Percentiles rank a stretch among this genome's conserved stretches.
Evolutionary conservation across 495 filamentous ascomycete genomes (phyloP).

Genomic region (Neohortaea acidophila): DNA sequence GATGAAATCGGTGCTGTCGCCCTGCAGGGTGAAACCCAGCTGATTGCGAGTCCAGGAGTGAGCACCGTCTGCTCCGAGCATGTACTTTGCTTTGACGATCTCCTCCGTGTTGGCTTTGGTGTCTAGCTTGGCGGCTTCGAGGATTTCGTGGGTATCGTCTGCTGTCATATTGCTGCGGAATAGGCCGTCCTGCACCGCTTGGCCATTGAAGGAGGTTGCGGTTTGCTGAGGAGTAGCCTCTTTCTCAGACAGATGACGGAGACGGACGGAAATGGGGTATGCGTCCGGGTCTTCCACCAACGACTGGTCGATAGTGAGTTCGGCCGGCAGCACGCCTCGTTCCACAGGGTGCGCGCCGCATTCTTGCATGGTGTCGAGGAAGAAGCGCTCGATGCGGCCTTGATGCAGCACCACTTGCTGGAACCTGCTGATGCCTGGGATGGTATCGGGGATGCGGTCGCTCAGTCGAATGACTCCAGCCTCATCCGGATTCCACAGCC

Average conservation of each 20-base stretch:
- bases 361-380: conserved; percentile 21
- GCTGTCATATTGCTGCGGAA: conserved; percentile 35
- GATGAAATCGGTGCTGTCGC: conserved; percentile 48
- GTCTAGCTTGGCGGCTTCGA: conserved; percentile 23
- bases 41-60: conserved; percentile 44
- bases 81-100: conserved; percentile 43
- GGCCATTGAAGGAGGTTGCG: conserved; percentile 23
- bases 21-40: conserved; percentile 43
- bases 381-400: conserved; percentile 27
- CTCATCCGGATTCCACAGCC: conserved; percentile 28
- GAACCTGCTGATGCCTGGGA: conserved; percentile 35
- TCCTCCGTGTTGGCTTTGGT: conserved; percentile 25
- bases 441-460: conserved; percentile 36
- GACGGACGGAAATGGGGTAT: conserved; percentile 34
- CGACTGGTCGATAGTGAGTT: conserved; percentile 26
- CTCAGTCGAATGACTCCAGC: conserved; percentile 40
- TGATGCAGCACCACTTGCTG: conserved; percentile 25
- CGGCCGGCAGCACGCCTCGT: conserved; percentile 19
- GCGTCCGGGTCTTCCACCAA: conserved; percentile 30
- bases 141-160: conserved; percentile 43
- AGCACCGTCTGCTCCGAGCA: conserved; percentile 55
- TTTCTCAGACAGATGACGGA: conserved; percentile 21
- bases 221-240: conserved; percentile 23
- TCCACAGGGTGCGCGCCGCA: conserved; percentile 14
- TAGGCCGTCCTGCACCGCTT: conserved; percentile 28